Evolutionary conservation across 2,329 filamentous ascomycete species (phyloP).

Genomic region (Trichoderma polysporum): DNA sequence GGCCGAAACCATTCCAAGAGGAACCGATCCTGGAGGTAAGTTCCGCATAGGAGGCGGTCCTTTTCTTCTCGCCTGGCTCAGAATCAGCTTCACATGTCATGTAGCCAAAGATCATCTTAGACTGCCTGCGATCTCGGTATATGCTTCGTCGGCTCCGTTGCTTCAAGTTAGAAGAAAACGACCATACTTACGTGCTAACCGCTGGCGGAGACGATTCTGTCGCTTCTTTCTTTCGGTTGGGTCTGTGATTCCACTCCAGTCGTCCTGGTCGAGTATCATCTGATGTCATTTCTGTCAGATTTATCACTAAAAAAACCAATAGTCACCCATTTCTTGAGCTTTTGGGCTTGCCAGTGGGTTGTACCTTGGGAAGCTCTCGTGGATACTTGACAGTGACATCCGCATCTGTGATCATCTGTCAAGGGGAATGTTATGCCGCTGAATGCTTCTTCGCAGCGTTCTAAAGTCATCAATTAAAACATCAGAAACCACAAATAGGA

Average conservation of each 20-base stretch:
- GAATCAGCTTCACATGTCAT: not conserved
- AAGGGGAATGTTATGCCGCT: not conserved
- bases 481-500: not conserved
- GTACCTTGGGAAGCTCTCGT: not conserved
- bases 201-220: not conserved
- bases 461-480: not conserved
- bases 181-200: not conserved
- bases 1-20: not conserved
- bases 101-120: not conserved
- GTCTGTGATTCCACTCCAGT: constrained; percentile 1
- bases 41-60: not conserved
- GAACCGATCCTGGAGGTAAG: not conserved
- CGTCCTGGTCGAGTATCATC: not conserved
- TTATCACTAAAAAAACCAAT: not conserved
- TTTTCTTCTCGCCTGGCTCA: not conserved
- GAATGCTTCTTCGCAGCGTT: not conserved
- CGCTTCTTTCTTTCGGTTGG: constrained; percentile 2
- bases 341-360: not conserved
- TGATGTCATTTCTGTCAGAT: not conserved
- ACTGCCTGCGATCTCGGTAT: not conserved
- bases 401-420: not conserved
- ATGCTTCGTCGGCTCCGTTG: not conserved
- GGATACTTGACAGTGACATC: not conserved
- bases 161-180: not conserved
- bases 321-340: not conserved